A percentile compares a stretch with the other conserved stretches of the same genome.
Evolutionary conservation across 305 asterid species (phyloP).

Genomic region (Solanum hybrid): DNA sequence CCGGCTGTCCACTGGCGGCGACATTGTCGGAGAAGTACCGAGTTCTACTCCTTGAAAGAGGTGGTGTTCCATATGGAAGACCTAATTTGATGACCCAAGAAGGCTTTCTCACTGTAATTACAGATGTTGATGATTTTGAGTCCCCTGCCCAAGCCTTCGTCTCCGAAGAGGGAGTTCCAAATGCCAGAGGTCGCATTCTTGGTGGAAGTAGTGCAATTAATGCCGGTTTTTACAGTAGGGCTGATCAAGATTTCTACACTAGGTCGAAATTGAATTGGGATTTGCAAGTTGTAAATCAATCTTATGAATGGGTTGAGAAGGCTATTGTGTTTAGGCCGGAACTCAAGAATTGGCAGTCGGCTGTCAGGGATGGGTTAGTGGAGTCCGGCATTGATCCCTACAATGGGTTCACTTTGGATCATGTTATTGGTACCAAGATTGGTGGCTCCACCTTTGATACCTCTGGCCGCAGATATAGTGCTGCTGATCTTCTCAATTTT

Average conservation of each 20-base stretch:
- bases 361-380: conserved; percentile 68
- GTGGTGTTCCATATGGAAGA: conserved; percentile 56
- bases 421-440: conserved; percentile 67
- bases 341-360: conserved; percentile 70
- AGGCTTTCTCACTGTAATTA: conserved; percentile 55
- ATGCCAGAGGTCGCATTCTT: conserved; percentile 87
- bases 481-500: conserved; percentile 49
- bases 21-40: conserved; percentile 56
- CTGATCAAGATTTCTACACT: conserved; percentile 50
- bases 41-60: conserved; percentile 82
- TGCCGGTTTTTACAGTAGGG: conserved; percentile 86
- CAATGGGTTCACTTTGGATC: conserved; percentile 70
- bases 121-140: conserved; percentile 43
- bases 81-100: conserved; percentile 63
- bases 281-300: conserved; percentile 47
- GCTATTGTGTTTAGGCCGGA: conserved; percentile 81
- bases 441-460: conserved; percentile 86
- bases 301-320: conserved; percentile 79
- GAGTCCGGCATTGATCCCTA: conserved; percentile 74
- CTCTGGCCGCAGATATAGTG: conserved; percentile 48
- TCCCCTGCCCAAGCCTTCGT: conserved; percentile 82
- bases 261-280: conserved; percentile 65
- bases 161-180: conserved; percentile 88
- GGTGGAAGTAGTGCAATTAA: conserved; percentile 90
- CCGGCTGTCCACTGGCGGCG: conserved; percentile 93